Percentiles rank a stretch among this genome's conserved stretches.
These are phyloP conservation scores for Tylopilus vinaceipallidus DNA, from an alignment of 768 basidiomycete genomes.

Conservation along the genomic window DNA sequence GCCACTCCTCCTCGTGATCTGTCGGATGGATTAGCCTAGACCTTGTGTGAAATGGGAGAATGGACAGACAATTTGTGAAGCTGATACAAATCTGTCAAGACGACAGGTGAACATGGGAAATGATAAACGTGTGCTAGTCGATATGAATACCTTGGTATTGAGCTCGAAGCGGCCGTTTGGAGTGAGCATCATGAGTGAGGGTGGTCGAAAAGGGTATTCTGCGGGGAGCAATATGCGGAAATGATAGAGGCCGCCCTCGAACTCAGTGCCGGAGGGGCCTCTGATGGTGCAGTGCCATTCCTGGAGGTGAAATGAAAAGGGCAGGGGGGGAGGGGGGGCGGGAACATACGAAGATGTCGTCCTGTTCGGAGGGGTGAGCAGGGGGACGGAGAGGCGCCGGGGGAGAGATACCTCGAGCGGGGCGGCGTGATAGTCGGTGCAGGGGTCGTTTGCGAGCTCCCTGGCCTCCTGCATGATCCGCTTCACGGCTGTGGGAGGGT, in stretches of 20 bases:
- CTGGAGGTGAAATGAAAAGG: constrained; percentile 32
- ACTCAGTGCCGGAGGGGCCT: constrained; percentile 85
- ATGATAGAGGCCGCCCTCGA: constrained; percentile 94
- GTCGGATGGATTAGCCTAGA: constrained; percentile 29
- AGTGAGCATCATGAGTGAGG: constrained; percentile 93
- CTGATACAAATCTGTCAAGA: constrained; percentile 79
- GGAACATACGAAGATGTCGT: constrained; percentile 80
- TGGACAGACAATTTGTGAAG: constrained; percentile 77
- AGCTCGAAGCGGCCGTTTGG: constrained; percentile 97
- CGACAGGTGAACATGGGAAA: constrained; percentile 7
- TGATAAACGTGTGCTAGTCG: constrained; percentile 13
- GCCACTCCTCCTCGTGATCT: constrained; percentile 98
- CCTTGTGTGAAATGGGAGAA: constrained; percentile 16
- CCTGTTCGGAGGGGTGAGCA: constrained; percentile 40
- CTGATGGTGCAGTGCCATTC: constrained; percentile 99
- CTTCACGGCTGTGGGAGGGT: constrained; percentile 67
- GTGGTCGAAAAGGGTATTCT: constrained; percentile 95
- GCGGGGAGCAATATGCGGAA: constrained; percentile 87
- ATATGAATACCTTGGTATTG: constrained; percentile 77
- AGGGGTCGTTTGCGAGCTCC: constrained; percentile 82
- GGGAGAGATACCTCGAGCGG: constrained; percentile 63
- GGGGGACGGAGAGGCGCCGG: background rate
- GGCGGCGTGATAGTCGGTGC: constrained; percentile 81
- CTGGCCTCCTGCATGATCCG: constrained; percentile 95
- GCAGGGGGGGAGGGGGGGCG: constrained; percentile 7